phyloP scores from a whole-genome alignment of 129 eudicot species.

The Saposhnikovia divaricata region DNA sequence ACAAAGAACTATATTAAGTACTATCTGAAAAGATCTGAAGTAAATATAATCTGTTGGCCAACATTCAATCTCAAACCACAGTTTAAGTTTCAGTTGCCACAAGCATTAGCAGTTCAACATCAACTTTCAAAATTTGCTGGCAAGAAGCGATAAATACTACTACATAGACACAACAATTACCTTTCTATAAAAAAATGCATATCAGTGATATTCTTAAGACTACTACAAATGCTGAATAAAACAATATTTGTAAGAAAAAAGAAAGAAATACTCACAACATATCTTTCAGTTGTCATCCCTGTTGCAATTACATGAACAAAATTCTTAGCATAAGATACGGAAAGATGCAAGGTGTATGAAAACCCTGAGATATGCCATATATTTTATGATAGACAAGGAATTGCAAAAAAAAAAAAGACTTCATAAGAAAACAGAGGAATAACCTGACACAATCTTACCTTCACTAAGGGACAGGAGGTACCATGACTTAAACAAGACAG shows the following conservation, averaged over 20 bases:
- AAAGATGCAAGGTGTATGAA: not conserved
- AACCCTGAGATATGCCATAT: not conserved
- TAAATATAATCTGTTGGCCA: no score
- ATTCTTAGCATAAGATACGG: not conserved
- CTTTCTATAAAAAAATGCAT: not conserved
- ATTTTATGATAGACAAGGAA: not conserved
- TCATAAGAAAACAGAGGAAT: not conserved
- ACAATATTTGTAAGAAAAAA: not conserved
- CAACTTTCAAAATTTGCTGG: not conserved
- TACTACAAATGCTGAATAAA: not conserved
- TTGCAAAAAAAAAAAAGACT: not conserved
- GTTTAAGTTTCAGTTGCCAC: not conserved
- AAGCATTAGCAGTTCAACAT: not conserved
- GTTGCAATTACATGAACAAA: conserved; percentile 7
- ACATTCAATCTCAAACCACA: not conserved
- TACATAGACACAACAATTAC: not conserved
- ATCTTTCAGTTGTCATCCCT: conserved; percentile 98
- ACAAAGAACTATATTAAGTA: not conserved
- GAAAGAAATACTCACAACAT: conserved; percentile 65
- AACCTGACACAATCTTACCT: not conserved
- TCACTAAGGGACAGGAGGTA: not conserved
- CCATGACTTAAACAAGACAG: not conserved
- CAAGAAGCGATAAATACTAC: not conserved
- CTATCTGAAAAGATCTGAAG: not conserved
- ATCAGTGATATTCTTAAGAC: not conserved